Evolutionary conservation across 2,329 filamentous ascomycete species (phyloP).

Genomic region (Pseudopyricularia cyperi): DNA sequence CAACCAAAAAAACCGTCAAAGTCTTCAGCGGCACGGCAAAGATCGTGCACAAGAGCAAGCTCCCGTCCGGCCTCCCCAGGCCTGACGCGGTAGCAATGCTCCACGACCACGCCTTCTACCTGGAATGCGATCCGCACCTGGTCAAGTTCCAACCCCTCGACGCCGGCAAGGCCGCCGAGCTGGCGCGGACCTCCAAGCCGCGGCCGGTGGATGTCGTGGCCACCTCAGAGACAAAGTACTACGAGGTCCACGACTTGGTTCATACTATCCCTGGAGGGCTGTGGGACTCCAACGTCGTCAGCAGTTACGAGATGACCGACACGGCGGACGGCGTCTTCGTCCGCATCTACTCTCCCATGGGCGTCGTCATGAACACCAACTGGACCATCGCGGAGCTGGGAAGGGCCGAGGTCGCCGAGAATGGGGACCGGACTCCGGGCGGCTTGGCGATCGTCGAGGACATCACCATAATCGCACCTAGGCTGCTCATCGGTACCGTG

Average conservation of each 20-base stretch:
- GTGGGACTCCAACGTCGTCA: conserved; percentile 40
- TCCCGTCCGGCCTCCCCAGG: conserved; percentile 23
- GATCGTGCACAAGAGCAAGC: conserved; percentile 26
- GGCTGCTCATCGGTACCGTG: conserved; percentile 32
- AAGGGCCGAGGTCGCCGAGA: neutral
- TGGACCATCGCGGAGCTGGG: conserved; percentile 23
- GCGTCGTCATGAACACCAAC: conserved; percentile 37
- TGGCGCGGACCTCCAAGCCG: conserved; percentile 15
- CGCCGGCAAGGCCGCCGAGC: conserved; percentile 13
- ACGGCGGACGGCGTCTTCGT: conserved; percentile 36
- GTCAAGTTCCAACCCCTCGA: conserved; percentile 25
- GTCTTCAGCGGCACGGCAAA: conserved; percentile 30
- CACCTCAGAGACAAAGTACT: conserved; percentile 20
- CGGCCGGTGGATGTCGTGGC: conserved; percentile 15
- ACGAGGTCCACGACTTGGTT: conserved; percentile 34
- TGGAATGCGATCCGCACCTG: conserved; percentile 39
- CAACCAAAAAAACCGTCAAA: conserved; percentile 4
- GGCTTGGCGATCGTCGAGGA: conserved; percentile 33
- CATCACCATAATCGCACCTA: conserved; percentile 34
- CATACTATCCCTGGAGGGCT: conserved; percentile 40
- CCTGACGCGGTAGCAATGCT: conserved; percentile 32
- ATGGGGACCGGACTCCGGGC: conserved; percentile 13
- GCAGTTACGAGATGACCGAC: conserved; percentile 39
- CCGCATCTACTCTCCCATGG: conserved; percentile 35
- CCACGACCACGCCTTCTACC: conserved; percentile 37